phyloP scores from a whole-genome alignment of 139 green algal genomes.

The Limnomonas spitsbergensis region DNA sequence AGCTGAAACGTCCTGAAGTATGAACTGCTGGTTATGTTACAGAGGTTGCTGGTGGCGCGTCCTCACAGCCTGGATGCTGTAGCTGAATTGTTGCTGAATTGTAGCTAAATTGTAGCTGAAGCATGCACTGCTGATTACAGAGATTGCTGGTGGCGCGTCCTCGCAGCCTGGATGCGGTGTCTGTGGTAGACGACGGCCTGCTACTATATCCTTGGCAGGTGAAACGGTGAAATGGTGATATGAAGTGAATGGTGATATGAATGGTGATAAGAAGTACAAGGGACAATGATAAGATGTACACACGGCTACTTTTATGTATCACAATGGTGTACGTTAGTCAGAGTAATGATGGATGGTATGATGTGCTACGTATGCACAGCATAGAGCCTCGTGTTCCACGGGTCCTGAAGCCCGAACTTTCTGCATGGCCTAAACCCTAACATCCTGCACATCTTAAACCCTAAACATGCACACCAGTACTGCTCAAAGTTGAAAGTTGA shows the following conservation, averaged over 20 bases:
- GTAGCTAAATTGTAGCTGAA: neutral
- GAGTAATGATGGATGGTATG: neutral
- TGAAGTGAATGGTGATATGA: no score
- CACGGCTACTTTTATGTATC: neutral
- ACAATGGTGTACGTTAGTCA: no score
- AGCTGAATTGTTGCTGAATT: neutral
- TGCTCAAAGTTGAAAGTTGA: neutral
- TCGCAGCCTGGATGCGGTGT: constrained; percentile 2
- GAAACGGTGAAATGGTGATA: no score
- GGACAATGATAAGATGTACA: neutral
- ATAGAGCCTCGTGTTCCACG: neutral
- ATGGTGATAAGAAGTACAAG: no score
- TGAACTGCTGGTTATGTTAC: no score
- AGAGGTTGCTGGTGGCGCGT: no score
- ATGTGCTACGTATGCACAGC: neutral
- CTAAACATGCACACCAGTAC: neutral
- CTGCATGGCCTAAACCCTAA: neutral
- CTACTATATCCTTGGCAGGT: neutral
- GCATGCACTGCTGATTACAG: no score
- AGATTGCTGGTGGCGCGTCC: neutral
- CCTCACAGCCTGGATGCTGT: no score
- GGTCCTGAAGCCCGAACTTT: neutral
- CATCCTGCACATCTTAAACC: neutral
- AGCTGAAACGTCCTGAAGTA: no score
- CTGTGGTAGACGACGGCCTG: constrained; percentile 2